phyloP scores from a whole-genome alignment of 2,329 filamentous ascomycete genomes.

The Pseudogymnoascus sp. region DNA sequence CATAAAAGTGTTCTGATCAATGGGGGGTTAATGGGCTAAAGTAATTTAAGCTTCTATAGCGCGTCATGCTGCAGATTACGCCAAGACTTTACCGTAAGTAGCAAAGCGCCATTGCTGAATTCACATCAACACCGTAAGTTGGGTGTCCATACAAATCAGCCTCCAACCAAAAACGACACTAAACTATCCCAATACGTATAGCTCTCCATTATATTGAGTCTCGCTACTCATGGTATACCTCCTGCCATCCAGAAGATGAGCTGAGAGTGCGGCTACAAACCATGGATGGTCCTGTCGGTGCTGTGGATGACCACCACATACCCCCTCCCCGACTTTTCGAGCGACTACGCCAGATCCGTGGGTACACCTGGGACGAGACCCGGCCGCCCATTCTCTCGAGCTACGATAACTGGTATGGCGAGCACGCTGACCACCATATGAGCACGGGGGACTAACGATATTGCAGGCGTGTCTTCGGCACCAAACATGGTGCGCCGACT shows the following conservation, averaged over 20 bases:
- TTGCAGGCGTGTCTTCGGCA: conserved; percentile 57
- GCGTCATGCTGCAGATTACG: conserved; percentile 5
- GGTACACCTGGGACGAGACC: conserved; percentile 69
- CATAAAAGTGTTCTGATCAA: neutral
- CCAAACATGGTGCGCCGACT: conserved; percentile 31
- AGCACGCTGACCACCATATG: neutral
- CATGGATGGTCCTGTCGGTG: conserved; percentile 22
- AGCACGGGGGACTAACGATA: neutral
- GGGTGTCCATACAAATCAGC: conserved; percentile 5
- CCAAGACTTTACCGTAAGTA: conserved; percentile 4
- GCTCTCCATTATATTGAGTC: conserved; percentile 2
- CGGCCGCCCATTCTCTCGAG: conserved; percentile 51
- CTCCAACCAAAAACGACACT: neutral
- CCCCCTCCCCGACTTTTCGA: conserved; percentile 63
- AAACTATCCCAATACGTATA: conserved; percentile 3
- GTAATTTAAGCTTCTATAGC: conserved; percentile 5
- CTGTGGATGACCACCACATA: conserved; percentile 35
- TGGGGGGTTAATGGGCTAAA: neutral
- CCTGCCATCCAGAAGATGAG: conserved; percentile 7
- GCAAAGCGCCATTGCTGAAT: conserved; percentile 6
- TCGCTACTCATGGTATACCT: neutral
- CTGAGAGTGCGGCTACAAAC: conserved; percentile 4
- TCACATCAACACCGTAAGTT: conserved; percentile 2
- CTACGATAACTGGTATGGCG: conserved; percentile 75
- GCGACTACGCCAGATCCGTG: conserved; percentile 61